A percentile compares a stretch with the other conserved stretches of the same genome.
phyloP scores from a whole-genome alignment of 768 basidiomycete genomes.

The Suillus cothurnatus region DNA sequence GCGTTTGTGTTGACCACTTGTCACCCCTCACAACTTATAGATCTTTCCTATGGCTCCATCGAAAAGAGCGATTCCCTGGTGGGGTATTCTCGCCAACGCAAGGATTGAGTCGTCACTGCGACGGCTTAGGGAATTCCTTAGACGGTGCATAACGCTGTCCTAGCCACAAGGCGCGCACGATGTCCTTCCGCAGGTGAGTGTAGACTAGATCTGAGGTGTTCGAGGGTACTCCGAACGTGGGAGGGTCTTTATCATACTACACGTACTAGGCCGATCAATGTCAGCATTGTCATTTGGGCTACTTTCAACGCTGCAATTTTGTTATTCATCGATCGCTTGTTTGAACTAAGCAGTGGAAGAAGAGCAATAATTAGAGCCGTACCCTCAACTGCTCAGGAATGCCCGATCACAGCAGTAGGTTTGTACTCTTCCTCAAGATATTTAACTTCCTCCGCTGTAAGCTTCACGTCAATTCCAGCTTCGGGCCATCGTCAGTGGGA shows the following conservation, averaged over 20 bases:
- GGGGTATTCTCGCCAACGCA: no score
- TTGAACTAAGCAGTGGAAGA: background rate
- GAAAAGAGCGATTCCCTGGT: no score
- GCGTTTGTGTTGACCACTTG: no score
- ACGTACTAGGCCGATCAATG: no score
- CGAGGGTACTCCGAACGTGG: background rate
- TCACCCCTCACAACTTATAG: no score
- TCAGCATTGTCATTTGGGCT: no score
- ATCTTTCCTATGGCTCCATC: no score
- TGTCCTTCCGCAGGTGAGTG: background rate
- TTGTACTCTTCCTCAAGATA: slow-evolving; percentile 47
- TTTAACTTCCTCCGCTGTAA: slow-evolving; percentile 50
- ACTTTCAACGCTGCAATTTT: background rate
- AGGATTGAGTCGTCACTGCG: background rate
- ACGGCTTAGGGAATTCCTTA: background rate
- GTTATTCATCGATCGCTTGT: background rate
- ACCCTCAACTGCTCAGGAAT: slow-evolving; percentile 18
- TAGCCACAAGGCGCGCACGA: background rate
- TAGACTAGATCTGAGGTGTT: background rate
- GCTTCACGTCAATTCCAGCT: slow-evolving; percentile 42
- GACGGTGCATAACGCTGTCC: background rate
- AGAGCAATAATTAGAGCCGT: background rate
- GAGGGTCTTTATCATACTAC: background rate
- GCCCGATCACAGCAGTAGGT: slow-evolving; percentile 43
- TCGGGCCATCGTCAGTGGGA: slow-evolving; percentile 8